A percentile compares a stretch with the other conserved stretches of the same genome.
Evolutionary conservation across 805 yeast genomes (phyloP).

Genomic region (Ogataea ganodermae): DNA sequence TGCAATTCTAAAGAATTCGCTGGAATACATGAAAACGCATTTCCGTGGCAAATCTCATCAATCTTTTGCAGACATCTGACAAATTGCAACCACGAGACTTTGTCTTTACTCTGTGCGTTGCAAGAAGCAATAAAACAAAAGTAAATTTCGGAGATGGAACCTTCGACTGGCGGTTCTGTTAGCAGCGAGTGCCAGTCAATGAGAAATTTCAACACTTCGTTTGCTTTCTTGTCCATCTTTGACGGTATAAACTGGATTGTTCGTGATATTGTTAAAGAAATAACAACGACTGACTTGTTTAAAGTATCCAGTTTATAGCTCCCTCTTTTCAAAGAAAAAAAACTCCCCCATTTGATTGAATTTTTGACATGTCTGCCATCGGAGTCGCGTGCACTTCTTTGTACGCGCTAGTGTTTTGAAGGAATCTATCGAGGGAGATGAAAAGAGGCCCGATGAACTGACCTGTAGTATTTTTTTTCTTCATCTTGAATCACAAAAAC

Average conservation of each 20-base stretch:
- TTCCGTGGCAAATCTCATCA: constrained; percentile 24
- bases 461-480: too few relatives aligned
- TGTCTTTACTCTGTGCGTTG: constrained; percentile 35
- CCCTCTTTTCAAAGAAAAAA: constrained; percentile 14
- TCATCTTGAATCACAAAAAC: too few relatives aligned
- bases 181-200: constrained; percentile 35
- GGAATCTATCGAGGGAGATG: too few relatives aligned
- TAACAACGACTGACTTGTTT: background rate
- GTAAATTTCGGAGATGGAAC: constrained; percentile 33
- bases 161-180: constrained; percentile 34
- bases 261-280: background rate
- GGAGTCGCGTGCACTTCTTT: background rate
- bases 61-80: constrained; percentile 29
- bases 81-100: constrained; percentile 38
- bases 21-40: constrained; percentile 30
- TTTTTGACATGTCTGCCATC: constrained; percentile 22
- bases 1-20: constrained; percentile 21
- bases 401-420: too few relatives aligned
- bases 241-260: background rate
- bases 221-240: constrained; percentile 33
- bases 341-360: constrained; percentile 15
- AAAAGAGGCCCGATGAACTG: too few relatives aligned
- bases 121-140: constrained; percentile 34
- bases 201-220: constrained; percentile 33
- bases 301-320: background rate